phyloP scores from a whole-genome alignment of 371 early-diverging fungal species.

The Actinomortierella ambigua region DNA sequence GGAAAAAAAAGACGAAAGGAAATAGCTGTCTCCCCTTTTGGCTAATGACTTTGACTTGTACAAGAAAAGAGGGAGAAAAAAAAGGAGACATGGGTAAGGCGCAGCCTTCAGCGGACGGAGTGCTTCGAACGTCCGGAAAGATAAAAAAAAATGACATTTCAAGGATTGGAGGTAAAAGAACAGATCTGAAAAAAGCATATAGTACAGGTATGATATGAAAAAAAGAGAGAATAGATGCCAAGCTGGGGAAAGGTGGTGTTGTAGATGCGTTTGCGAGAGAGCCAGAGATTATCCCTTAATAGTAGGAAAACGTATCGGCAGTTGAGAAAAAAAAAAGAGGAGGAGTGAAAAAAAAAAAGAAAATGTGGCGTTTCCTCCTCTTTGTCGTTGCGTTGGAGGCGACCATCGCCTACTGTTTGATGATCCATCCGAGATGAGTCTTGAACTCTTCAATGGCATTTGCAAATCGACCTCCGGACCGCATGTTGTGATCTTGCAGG shows the following conservation, averaged over 20 bases:
- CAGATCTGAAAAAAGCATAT: background rate
- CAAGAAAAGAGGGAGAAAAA: background rate
- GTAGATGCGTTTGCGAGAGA: too few relatives aligned
- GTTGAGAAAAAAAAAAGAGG: too few relatives aligned
- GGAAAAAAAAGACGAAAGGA: background rate
- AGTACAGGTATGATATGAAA: too few relatives aligned
- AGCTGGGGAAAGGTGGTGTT: too few relatives aligned
- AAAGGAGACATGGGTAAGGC: background rate
- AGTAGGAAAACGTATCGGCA: too few relatives aligned
- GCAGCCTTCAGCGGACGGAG: background rate
- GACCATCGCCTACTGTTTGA: slow-evolving; percentile 27
- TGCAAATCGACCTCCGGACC: slow-evolving; percentile 53
- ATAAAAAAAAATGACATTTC: background rate
- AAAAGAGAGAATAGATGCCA: too few relatives aligned
- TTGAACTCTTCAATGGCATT: slow-evolving; percentile 73
- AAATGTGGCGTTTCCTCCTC: too few relatives aligned
- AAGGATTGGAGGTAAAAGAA: background rate
- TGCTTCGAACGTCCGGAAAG: too few relatives aligned
- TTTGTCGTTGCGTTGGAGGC: too few relatives aligned
- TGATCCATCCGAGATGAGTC: slow-evolving; percentile 69
- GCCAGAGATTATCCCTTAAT: too few relatives aligned
- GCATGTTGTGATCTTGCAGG: slow-evolving; percentile 61
- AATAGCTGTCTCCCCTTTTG: background rate
- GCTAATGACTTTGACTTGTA: background rate
- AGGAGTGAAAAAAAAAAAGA: too few relatives aligned